These are phyloP conservation scores for Salinomyces thailandicus DNA, from an alignment of 2,329 filamentous ascomycete species.

Conservation along the genomic window DNA sequence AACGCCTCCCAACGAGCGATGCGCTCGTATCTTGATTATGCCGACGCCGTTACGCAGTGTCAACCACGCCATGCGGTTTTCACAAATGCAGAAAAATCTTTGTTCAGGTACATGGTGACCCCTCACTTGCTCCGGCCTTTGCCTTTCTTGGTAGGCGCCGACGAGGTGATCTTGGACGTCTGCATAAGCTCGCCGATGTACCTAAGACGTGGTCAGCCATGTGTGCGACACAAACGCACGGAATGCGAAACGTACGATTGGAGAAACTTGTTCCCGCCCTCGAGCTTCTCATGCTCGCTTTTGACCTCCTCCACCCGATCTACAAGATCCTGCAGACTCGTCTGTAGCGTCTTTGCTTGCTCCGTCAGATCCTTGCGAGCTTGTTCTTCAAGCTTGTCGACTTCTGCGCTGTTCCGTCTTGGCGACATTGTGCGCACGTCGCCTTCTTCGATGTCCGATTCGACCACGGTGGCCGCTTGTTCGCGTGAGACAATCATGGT, in stretches of 20 bases:
- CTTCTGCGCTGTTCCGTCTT: conserved; percentile 76
- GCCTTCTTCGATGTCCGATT: conserved; percentile 63
- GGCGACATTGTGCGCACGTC: conserved; percentile 94
- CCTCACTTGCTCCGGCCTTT: conserved; percentile 9
- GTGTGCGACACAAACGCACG: neutral
- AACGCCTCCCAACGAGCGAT: too few species aligned
- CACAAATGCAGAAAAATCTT: too few species aligned
- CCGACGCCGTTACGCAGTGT: too few species aligned
- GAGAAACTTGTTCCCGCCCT: conserved; percentile 92
- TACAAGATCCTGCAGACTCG: conserved; percentile 78
- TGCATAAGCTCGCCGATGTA: conserved; percentile 96
- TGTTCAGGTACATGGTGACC: too few species aligned
- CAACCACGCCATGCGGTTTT: too few species aligned
- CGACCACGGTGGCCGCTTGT: conserved; percentile 50
- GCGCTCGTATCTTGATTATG: too few species aligned
- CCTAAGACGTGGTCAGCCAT: conserved; percentile 38
- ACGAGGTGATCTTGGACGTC: conserved; percentile 49
- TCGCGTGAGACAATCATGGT: conserved; percentile 64
- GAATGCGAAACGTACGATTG: conserved; percentile 48
- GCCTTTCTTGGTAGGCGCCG: conserved; percentile 42
- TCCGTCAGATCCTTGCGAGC: conserved; percentile 56
- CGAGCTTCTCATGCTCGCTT: conserved; percentile 90
- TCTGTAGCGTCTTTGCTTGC: conserved; percentile 81
- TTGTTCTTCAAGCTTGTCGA: conserved; percentile 76
- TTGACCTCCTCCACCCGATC: conserved; percentile 91